phyloP scores from a whole-genome alignment of 208 protist species.

The Wallacemonas sp. region DNA sequence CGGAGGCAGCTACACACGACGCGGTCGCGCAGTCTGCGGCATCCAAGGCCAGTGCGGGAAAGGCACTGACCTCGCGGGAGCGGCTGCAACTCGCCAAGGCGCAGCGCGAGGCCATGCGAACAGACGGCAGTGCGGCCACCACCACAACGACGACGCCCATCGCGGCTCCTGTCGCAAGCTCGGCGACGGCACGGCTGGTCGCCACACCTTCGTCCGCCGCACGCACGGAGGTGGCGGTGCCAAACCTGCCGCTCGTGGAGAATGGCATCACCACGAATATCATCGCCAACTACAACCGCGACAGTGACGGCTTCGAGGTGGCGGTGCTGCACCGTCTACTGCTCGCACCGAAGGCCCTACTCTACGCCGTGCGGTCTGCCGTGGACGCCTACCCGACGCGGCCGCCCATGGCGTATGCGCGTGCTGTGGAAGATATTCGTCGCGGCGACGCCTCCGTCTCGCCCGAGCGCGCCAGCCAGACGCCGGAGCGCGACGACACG shows the following conservation, averaged over 20 bases:
- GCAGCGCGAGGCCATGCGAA: slow-evolving; percentile 45
- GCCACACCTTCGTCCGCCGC: not conserved
- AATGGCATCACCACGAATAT: slow-evolving; percentile 68
- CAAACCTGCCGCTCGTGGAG: slow-evolving; percentile 24
- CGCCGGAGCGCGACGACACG: slow-evolving; percentile 10
- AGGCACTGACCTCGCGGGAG: slow-evolving; percentile 42
- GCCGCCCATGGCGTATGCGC: slow-evolving; percentile 68
- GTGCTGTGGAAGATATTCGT: not conserved
- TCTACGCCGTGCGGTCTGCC: slow-evolving; percentile 60
- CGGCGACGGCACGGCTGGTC: not conserved
- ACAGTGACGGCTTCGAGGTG: slow-evolving; percentile 66
- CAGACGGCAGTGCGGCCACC: not conserved
- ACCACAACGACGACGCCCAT: not conserved
- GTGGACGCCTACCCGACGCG: slow-evolving; percentile 43
- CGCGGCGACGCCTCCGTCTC: slow-evolving; percentile 4
- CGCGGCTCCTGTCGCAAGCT: not conserved
- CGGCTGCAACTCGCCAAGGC: slow-evolving; percentile 59
- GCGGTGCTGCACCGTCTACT: slow-evolving; percentile 80
- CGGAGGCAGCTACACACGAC: slow-evolving; percentile 10
- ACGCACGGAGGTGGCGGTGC: not conserved
- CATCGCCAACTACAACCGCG: slow-evolving; percentile 51
- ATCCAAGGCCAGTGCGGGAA: not conserved
- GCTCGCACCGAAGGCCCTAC: slow-evolving; percentile 56
- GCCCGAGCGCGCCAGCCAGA: slow-evolving; percentile 9
- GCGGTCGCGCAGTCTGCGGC: slow-evolving; percentile 1